These are phyloP conservation scores for Graphilbum fragrans DNA, from an alignment of 2,329 filamentous ascomycete genomes.

Conservation along the genomic window DNA sequence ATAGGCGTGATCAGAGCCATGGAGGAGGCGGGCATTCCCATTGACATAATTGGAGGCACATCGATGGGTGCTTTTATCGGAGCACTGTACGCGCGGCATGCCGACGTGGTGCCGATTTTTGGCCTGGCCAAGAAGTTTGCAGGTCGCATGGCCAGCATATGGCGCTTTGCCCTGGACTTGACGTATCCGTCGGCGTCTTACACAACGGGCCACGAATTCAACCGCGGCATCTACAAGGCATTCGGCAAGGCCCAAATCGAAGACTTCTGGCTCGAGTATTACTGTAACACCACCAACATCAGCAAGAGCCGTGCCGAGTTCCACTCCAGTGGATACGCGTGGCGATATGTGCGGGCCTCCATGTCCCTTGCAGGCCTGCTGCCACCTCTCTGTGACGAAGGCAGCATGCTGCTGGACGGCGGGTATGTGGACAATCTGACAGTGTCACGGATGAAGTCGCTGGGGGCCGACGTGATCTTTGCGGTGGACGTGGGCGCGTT, in stretches of 20 bases:
- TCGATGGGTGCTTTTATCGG: slow-evolving; percentile 96
- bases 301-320: slow-evolving; percentile 85
- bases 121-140: slow-evolving; percentile 95
- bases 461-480: slow-evolving; percentile 90
- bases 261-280: slow-evolving; percentile 97
- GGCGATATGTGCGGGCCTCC: slow-evolving; percentile 90
- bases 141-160: slow-evolving; percentile 97
- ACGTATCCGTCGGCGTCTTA: slow-evolving; percentile 96
- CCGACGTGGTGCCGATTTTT: slow-evolving; percentile 93
- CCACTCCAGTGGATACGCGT: slow-evolving; percentile 92
- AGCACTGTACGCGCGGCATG: slow-evolving; percentile 87
- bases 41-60: slow-evolving; percentile 89
- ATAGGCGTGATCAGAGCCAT: slow-evolving; percentile 89
- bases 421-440: slow-evolving; percentile 97
- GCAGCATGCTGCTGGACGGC: slow-evolving; percentile 90
- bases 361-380: slow-evolving; percentile 93
- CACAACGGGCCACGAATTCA: slow-evolving; percentile 97
- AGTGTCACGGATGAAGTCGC: slow-evolving; percentile 89
- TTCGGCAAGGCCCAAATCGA: slow-evolving; percentile 96
- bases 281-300: slow-evolving; percentile 99
- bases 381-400: slow-evolving; percentile 91
- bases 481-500: slow-evolving; percentile 88
- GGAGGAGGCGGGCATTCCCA: slow-evolving; percentile 91
- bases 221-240: slow-evolving; percentile 95
- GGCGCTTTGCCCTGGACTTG: slow-evolving; percentile 92